Evolutionary conservation across 441 rosid genomes (phyloP).

Genomic region (Gossypium gossypioides): DNA sequence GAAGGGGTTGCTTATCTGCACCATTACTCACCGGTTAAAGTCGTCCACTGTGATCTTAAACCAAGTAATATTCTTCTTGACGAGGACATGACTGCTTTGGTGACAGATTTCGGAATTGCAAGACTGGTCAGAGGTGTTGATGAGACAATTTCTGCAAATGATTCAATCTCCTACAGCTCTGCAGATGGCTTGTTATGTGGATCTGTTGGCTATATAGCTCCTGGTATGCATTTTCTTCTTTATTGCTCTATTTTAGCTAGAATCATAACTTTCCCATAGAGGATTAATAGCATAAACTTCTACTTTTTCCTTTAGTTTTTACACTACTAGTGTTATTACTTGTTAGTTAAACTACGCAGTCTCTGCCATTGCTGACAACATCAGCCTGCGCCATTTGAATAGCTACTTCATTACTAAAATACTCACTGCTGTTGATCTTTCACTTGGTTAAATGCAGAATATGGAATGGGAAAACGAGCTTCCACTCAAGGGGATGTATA

Average conservation of each 20-base stretch:
- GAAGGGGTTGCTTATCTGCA: slow-evolving; percentile 79
- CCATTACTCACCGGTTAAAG: slow-evolving; percentile 66
- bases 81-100: slow-evolving; percentile 74
- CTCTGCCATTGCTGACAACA: background rate
- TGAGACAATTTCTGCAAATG: slow-evolving; percentile 17
- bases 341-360: background rate
- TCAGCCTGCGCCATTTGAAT: background rate
- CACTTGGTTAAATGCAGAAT: slow-evolving; percentile 35
- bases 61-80: slow-evolving; percentile 87
- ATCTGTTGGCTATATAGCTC: slow-evolving; percentile 81
- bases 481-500: slow-evolving; percentile 76
- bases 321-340: background rate
- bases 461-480: slow-evolving; percentile 68
- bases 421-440: background rate
- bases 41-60: slow-evolving; percentile 83
- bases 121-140: slow-evolving; percentile 46
- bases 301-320: background rate
- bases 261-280: background rate
- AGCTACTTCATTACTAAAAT: background rate
- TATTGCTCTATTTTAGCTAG: background rate
- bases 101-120: slow-evolving; percentile 77
- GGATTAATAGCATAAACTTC: background rate
- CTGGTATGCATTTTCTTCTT: slow-evolving; percentile 40
- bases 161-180: slow-evolving; percentile 50
- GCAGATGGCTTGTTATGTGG: slow-evolving; percentile 66